Conservation (phyloP, 2,329 filamentous ascomycete genomes). For the Fusarium brachygibbosum region DNA sequence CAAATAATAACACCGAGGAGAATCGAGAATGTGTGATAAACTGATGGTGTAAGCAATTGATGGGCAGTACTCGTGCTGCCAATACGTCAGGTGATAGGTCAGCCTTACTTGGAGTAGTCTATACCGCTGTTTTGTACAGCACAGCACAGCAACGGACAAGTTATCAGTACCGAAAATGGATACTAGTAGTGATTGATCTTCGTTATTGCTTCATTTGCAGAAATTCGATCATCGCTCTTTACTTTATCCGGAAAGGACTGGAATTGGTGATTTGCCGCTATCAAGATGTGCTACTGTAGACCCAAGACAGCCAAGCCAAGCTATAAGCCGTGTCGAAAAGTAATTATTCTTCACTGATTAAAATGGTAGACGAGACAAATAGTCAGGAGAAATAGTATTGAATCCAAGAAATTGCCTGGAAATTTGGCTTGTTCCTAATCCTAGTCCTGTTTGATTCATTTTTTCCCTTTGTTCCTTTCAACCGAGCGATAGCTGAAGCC, state of each 20-base stretch:
- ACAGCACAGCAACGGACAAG: conserved; percentile 4
- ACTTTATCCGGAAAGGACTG: conserved; percentile 38
- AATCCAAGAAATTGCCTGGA: conserved; percentile 20
- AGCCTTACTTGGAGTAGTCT: conserved; percentile 27
- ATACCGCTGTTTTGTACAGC: conserved; percentile 27
- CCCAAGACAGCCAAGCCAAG: conserved; percentile 15
- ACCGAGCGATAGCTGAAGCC: conserved; percentile 42
- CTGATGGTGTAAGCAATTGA: background rate
- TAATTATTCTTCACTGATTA: background rate
- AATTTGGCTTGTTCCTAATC: conserved; percentile 44
- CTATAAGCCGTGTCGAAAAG: conserved; percentile 2
- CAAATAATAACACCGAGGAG: conserved; percentile 15
- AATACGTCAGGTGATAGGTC: conserved; percentile 25
- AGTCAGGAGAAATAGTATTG: conserved; percentile 7
- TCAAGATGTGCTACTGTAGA: conserved; percentile 27
- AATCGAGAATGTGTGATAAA: conserved; percentile 4
- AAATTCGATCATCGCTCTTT: conserved; percentile 22
- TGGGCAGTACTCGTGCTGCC: conserved; percentile 16
- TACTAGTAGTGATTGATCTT: conserved; percentile 21
- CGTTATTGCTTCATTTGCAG: conserved; percentile 2
- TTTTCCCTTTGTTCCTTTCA: conserved; percentile 45
- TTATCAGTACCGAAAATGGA: conserved; percentile 9
- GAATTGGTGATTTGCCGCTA: conserved; percentile 38
- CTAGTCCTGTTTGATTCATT: conserved; percentile 40
- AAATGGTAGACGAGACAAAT: background rate